A percentile compares a stretch with the other conserved stretches of the same genome.
Conservation (phyloP, 1,284 basidiomycete species). For the Cutaneotrichosporon curvatum region DNA sequence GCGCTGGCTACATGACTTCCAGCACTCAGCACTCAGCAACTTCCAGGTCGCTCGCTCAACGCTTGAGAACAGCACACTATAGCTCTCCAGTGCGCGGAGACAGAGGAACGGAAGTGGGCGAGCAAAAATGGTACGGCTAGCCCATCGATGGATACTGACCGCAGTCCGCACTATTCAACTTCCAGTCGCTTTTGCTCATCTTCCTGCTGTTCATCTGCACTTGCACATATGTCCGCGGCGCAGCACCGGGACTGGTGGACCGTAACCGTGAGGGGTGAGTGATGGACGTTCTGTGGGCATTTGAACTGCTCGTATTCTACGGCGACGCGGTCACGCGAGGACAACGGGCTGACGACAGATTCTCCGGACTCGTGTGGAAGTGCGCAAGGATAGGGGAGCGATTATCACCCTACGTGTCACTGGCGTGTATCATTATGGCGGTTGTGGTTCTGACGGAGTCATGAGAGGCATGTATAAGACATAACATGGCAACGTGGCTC, state of each 20-base stretch:
- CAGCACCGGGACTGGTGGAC: slow-evolving; percentile 82
- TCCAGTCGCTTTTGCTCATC: slow-evolving; percentile 88
- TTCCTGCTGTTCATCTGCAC: slow-evolving; percentile 92
- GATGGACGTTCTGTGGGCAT: background rate
- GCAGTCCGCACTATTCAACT: slow-evolving; percentile 98
- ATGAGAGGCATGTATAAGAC: background rate
- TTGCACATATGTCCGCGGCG: slow-evolving; percentile 88
- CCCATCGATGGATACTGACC: background rate
- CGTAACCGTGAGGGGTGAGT: slow-evolving; percentile 88
- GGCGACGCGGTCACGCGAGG: background rate
- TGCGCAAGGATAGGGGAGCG: slow-evolving; percentile 83
- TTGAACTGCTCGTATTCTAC: background rate
- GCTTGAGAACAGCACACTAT: too few species aligned
- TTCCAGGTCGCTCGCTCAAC: too few species aligned
- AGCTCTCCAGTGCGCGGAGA: too few species aligned
- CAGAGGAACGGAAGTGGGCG: background rate
- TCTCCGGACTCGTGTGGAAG: slow-evolving; percentile 87
- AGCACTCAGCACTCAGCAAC: too few species aligned
- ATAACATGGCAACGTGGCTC: too few species aligned
- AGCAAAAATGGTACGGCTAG: slow-evolving; percentile 5
- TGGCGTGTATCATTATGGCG: slow-evolving; percentile 76
- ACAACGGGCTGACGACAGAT: slow-evolving; percentile 49
- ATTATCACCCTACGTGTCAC: slow-evolving; percentile 70
- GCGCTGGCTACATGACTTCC: too few species aligned
- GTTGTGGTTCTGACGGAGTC: slow-evolving; percentile 48